A percentile compares a stretch with the other conserved stretches of the same genome.
Conservation (phyloP, 2,329 filamentous ascomycete species). For the Leptographium wingfieldii region DNA sequence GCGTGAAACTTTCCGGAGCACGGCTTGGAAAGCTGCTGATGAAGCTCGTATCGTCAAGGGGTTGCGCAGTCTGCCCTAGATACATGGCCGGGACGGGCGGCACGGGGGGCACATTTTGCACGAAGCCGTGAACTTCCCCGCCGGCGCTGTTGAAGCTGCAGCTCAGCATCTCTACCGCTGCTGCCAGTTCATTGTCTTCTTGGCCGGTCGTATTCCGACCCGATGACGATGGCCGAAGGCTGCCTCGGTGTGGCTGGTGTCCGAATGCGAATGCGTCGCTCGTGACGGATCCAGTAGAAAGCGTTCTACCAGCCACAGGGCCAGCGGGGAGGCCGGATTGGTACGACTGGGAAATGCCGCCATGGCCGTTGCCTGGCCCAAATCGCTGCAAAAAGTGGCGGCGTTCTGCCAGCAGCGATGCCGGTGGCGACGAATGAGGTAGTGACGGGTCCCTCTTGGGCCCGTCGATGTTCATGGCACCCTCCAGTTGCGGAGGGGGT, state of each 20-base stretch:
- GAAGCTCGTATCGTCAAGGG: slow-evolving; percentile 46
- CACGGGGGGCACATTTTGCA: slow-evolving; percentile 70
- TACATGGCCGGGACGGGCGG: slow-evolving; percentile 77
- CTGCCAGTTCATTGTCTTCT: slow-evolving; percentile 78
- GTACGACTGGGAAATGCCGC: slow-evolving; percentile 61
- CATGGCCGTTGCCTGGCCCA: neutral
- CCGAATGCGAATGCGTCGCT: slow-evolving; percentile 14
- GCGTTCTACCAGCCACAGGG: neutral
- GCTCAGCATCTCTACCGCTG: slow-evolving; percentile 78
- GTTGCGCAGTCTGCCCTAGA: slow-evolving; percentile 39
- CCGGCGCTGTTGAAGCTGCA: slow-evolving; percentile 75
- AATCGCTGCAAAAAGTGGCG: slow-evolving; percentile 31
- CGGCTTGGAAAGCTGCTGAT: slow-evolving; percentile 49
- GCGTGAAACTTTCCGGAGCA: slow-evolving; percentile 54
- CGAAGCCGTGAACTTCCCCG: slow-evolving; percentile 37
- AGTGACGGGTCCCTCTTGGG: slow-evolving; percentile 24
- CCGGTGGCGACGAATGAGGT: slow-evolving; percentile 23
- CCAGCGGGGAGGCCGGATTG: slow-evolving; percentile 45
- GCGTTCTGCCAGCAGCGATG: slow-evolving; percentile 37
- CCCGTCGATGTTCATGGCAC: slow-evolving; percentile 37
- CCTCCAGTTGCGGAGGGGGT: slow-evolving; percentile 62
- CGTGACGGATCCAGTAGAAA: slow-evolving; percentile 37
- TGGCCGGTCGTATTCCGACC: slow-evolving; percentile 63
- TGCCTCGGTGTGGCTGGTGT: neutral
- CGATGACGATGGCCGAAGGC: slow-evolving; percentile 42